These are phyloP conservation scores for Candida awuae DNA, from an alignment of 805 yeast species.

Conservation along the genomic window DNA sequence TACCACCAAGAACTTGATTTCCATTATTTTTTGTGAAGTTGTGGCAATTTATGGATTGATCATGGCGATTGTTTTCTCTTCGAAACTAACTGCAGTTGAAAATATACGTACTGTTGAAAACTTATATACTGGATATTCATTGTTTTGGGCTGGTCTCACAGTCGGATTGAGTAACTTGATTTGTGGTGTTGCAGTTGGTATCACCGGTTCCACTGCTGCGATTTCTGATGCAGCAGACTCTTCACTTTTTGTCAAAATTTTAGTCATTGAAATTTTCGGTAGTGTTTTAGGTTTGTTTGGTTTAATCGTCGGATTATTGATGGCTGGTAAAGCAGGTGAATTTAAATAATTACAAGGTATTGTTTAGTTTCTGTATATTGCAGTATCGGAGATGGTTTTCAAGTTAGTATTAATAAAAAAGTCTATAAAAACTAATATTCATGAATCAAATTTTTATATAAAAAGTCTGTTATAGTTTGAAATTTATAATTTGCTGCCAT, in stretches of 20 bases:
- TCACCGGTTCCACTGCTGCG: constrained; percentile 98
- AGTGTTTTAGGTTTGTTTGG: constrained; percentile 94
- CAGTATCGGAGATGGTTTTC: too few relatives aligned
- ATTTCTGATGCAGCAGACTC: constrained; percentile 97
- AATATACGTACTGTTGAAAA: constrained; percentile 70
- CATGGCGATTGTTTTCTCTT: constrained; percentile 93
- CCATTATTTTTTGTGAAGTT: constrained; percentile 97
- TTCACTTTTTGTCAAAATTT: constrained; percentile 85
- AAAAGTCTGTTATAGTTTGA: background rate
- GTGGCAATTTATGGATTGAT: constrained; percentile 97
- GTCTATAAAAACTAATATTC: constrained; percentile 13
- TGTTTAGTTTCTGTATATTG: too few relatives aligned
- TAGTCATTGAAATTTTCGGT: constrained; percentile 96
- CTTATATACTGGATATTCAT: constrained; percentile 87
- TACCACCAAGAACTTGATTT: constrained; percentile 92
- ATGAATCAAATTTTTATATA: constrained; percentile 7
- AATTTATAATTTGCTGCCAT: constrained; percentile 22
- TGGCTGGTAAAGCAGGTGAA: constrained; percentile 94
- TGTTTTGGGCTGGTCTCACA: constrained; percentile 97
- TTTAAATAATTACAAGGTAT: too few relatives aligned
- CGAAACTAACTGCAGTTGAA: constrained; percentile 70
- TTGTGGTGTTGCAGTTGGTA: constrained; percentile 95
- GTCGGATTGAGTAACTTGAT: constrained; percentile 90
- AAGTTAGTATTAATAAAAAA: background rate
- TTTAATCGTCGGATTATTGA: constrained; percentile 89